Conservation (phyloP, 345 rosid genomes). For the Crucihimalaya himalaica region DNA sequence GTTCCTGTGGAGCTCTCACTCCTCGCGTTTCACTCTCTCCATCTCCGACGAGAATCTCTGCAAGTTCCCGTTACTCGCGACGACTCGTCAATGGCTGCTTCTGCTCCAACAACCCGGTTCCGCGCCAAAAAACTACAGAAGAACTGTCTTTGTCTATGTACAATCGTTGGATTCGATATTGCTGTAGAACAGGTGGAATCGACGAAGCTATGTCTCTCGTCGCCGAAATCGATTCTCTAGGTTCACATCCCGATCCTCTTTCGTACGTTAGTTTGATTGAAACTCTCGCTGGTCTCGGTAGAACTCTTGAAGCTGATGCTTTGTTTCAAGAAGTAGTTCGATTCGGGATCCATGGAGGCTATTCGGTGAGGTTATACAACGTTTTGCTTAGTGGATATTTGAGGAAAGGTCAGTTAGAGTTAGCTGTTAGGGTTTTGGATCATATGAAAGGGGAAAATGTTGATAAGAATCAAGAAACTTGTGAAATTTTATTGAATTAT, state of each 20-base stretch:
- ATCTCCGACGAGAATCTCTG: background rate
- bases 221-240: slow-evolving; percentile 56
- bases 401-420: slow-evolving; percentile 58
- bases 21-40: slow-evolving; percentile 12
- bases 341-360: slow-evolving; percentile 43
- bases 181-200: slow-evolving; percentile 50
- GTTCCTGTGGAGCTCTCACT: background rate
- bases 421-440: slow-evolving; percentile 46
- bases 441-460: slow-evolving; percentile 45
- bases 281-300: slow-evolving; percentile 48
- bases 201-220: slow-evolving; percentile 55
- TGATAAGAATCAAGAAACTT: slow-evolving; percentile 47
- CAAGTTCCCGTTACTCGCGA: background rate
- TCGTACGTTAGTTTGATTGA: slow-evolving; percentile 54
- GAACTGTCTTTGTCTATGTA: slow-evolving; percentile 37
- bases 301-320: slow-evolving; percentile 68
- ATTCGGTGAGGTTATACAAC: slow-evolving; percentile 42
- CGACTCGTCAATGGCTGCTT: background rate
- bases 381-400: slow-evolving; percentile 55
- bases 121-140: slow-evolving; percentile 15
- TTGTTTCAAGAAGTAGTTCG: slow-evolving; percentile 53
- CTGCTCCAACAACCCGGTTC: background rate
- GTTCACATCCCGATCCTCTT: slow-evolving; percentile 41
- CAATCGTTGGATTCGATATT: slow-evolving; percentile 50
- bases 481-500: slow-evolving; percentile 56